phyloP scores from a whole-genome alignment of 2,329 filamentous ascomycete species.

The Trichoderma sp. region DNA sequence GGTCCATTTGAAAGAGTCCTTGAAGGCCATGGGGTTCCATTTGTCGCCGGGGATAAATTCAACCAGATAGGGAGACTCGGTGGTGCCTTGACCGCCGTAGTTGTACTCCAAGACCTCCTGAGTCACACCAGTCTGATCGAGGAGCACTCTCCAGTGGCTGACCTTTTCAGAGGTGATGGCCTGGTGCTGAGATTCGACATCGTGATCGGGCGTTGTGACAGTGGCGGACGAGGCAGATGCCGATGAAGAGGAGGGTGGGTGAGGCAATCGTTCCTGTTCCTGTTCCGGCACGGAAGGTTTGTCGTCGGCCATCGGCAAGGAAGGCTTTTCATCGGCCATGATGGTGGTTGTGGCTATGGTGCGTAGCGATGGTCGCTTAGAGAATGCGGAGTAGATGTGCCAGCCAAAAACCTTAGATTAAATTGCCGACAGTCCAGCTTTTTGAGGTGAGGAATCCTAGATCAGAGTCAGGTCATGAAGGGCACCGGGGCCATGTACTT shows the following conservation, averaged over 20 bases:
- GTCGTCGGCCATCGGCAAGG: constrained; percentile 12
- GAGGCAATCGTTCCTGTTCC: background rate
- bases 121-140: constrained; percentile 57
- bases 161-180: constrained; percentile 28
- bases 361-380: background rate
- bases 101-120: constrained; percentile 52
- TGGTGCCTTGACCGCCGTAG: constrained; percentile 61
- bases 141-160: constrained; percentile 51
- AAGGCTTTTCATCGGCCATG: constrained; percentile 16
- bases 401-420: background rate
- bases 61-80: constrained; percentile 65
- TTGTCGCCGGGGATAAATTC: constrained; percentile 65
- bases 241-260: constrained; percentile 18
- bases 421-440: background rate
- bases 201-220: constrained; percentile 35
- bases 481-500: background rate
- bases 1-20: constrained; percentile 58
- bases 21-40: constrained; percentile 63
- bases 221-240: constrained; percentile 27
- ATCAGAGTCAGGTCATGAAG: background rate
- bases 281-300: background rate
- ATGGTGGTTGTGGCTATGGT: background rate
- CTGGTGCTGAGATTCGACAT: constrained; percentile 42
- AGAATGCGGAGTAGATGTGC: background rate
- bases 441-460: background rate